Evolutionary conservation across 2,329 filamentous ascomycete genomes (phyloP).

Genomic region (Pezicula radicicola): DNA sequence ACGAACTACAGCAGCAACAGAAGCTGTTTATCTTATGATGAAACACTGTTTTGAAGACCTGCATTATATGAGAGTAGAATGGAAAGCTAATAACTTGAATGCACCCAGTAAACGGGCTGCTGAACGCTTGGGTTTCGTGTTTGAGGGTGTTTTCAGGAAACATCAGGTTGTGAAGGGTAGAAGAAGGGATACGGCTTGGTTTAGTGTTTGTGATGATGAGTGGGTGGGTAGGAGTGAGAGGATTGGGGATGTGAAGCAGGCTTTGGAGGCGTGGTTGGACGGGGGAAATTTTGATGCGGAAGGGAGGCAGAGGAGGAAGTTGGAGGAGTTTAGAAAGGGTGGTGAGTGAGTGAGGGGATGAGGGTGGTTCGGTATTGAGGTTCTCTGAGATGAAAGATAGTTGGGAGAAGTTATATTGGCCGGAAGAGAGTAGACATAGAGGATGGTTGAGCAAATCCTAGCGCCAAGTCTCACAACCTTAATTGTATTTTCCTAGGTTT

Average conservation of each 20-base stretch:
- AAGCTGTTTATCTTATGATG: constrained; percentile 54
- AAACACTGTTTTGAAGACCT: constrained; percentile 50
- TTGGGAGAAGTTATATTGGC: too few relatives aligned
- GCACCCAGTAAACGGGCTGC: constrained; percentile 51
- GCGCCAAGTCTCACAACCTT: too few relatives aligned
- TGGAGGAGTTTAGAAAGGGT: constrained; percentile 24
- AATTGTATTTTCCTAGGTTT: too few relatives aligned
- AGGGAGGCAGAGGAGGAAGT: constrained; percentile 43
- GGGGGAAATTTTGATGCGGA: constrained; percentile 51
- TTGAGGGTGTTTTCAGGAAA: constrained; percentile 58
- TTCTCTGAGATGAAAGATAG: neutral
- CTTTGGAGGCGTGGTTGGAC: constrained; percentile 52
- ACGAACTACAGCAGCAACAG: constrained; percentile 53
- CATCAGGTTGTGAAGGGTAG: constrained; percentile 58
- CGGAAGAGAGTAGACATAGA: too few relatives aligned
- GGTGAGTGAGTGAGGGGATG: neutral
- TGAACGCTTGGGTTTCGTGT: constrained; percentile 52
- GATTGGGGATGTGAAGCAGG: constrained; percentile 31
- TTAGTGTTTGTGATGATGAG: constrained; percentile 54
- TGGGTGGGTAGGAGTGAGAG: constrained; percentile 36
- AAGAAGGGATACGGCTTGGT: constrained; percentile 58
- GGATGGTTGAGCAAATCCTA: too few relatives aligned
- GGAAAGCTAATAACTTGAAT: constrained; percentile 62
- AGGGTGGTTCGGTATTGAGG: neutral
- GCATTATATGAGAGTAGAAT: constrained; percentile 56